Percentiles rank a stretch among this genome's conserved stretches.
Conservation (phyloP, 164 flowering plant genomes). For the Magnolia kwangsiensis region DNA sequence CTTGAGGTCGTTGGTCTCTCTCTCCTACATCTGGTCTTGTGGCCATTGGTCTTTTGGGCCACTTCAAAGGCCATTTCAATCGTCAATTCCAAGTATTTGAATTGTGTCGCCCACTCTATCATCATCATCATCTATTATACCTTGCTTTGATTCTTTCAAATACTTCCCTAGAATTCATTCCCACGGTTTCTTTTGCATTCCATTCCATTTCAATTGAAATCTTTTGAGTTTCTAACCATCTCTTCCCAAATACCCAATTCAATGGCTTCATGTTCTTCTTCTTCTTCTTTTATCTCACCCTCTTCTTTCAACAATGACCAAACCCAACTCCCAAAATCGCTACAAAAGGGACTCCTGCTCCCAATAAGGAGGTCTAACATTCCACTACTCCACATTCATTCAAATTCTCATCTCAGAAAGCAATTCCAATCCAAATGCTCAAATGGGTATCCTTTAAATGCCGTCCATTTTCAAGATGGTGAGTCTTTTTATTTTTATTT, state of each 20-base stretch:
- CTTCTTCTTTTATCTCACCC: slow-evolving; percentile 11
- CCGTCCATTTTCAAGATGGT: slow-evolving; percentile 59
- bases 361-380: slow-evolving; percentile 13
- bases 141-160: no score
- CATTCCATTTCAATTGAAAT: no score
- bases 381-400: slow-evolving; percentile 27
- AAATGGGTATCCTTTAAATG: slow-evolving; percentile 60
- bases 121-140: no score
- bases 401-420: slow-evolving; percentile 23
- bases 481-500: slow-evolving; percentile 3
- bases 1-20: not conserved
- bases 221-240: no score
- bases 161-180: not conserved
- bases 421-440: slow-evolving; percentile 51
- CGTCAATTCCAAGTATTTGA: no score
- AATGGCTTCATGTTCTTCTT: slow-evolving; percentile 34
- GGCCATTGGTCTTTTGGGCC: not conserved
- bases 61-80: no score
- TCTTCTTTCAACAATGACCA: slow-evolving; percentile 24
- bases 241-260: not conserved
- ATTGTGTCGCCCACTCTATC: no score
- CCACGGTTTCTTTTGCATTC: not conserved
- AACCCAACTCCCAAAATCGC: not conserved
- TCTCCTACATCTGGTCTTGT: not conserved
- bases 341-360: not conserved